These are phyloP conservation scores for Hemileccinum impolitum DNA, from an alignment of 768 basidiomycete genomes.

Conservation along the genomic window DNA sequence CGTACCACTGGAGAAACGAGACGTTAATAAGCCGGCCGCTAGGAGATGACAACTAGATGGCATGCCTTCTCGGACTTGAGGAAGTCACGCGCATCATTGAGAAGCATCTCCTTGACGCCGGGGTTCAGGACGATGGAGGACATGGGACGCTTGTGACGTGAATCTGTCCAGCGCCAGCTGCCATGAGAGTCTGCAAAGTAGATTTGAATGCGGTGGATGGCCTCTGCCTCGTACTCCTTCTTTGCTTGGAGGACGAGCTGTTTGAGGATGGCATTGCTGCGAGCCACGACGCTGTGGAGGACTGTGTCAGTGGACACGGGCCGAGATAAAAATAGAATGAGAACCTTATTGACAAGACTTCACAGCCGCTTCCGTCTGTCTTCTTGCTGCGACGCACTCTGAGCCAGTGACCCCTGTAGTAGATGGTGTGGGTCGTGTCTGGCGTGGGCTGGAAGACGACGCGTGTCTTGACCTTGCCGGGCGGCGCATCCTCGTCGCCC, in stretches of 20 bases:
- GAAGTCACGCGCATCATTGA: constrained; percentile 80
- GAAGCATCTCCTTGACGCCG: constrained; percentile 86
- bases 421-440: constrained; percentile 87
- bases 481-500: constrained; percentile 45
- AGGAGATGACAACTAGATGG: background rate
- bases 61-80: constrained; percentile 76
- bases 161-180: constrained; percentile 86
- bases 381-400: constrained; percentile 70
- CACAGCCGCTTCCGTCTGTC: constrained; percentile 63
- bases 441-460: constrained; percentile 87
- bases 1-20: constrained; percentile 64
- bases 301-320: constrained; percentile 12
- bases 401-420: constrained; percentile 82
- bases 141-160: constrained; percentile 85
- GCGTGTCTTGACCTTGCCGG: constrained; percentile 69
- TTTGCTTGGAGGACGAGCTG: constrained; percentile 90
- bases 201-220: constrained; percentile 82
- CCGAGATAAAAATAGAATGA: constrained; percentile 15
- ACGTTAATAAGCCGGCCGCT: background rate
- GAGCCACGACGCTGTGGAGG: constrained; percentile 66
- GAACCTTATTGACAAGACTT: constrained; percentile 75
- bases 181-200: constrained; percentile 89
- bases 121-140: constrained; percentile 83
- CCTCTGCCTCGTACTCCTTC: constrained; percentile 83
- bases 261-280: constrained; percentile 80